These are phyloP conservation scores for Yamadazyma buinensis DNA, from an alignment of 1,139 yeast species.

Conservation along the genomic window DNA sequence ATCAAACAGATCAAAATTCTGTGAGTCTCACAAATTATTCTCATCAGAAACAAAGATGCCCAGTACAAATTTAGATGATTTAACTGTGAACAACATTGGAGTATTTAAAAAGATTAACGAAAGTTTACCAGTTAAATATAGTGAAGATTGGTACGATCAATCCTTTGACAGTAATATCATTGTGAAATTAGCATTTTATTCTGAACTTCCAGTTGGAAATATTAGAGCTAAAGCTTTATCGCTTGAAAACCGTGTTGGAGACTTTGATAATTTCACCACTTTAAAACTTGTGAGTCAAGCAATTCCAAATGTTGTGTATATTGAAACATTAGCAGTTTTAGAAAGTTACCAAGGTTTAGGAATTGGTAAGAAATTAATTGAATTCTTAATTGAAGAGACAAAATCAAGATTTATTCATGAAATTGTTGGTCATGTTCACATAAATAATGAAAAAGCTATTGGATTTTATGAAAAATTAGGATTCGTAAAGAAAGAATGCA, in stretches of 20 bases:
- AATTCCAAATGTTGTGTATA: constrained; percentile 52
- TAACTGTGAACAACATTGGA: constrained; percentile 54
- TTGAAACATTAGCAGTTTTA: constrained; percentile 66
- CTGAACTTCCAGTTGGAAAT: constrained; percentile 72
- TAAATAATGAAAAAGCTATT: constrained; percentile 39
- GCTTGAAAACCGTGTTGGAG: constrained; percentile 20
- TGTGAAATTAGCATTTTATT: constrained; percentile 47
- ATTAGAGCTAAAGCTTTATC: constrained; percentile 49
- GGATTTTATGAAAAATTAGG: constrained; percentile 58
- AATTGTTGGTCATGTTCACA: constrained; percentile 58
- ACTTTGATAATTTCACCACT: constrained; percentile 20
- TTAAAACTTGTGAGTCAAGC: constrained; percentile 27
- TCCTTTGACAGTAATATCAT: constrained; percentile 32
- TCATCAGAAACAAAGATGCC: neutral
- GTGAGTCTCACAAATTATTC: too few species aligned
- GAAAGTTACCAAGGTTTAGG: constrained; percentile 57
- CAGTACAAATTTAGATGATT: constrained; percentile 43
- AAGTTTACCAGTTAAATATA: constrained; percentile 39
- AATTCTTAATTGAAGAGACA: constrained; percentile 53
- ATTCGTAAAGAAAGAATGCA: constrained; percentile 36
- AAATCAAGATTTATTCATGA: constrained; percentile 51
- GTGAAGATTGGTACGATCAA: constrained; percentile 43
- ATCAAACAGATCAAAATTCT: too few species aligned
- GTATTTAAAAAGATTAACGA: constrained; percentile 48
- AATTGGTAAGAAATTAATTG: constrained; percentile 57